Percentiles rank a stretch among this genome's conserved stretches.
These are phyloP conservation scores for Rugosomyces carneus DNA, from an alignment of 1,284 basidiomycete species.

Conservation along the genomic window DNA sequence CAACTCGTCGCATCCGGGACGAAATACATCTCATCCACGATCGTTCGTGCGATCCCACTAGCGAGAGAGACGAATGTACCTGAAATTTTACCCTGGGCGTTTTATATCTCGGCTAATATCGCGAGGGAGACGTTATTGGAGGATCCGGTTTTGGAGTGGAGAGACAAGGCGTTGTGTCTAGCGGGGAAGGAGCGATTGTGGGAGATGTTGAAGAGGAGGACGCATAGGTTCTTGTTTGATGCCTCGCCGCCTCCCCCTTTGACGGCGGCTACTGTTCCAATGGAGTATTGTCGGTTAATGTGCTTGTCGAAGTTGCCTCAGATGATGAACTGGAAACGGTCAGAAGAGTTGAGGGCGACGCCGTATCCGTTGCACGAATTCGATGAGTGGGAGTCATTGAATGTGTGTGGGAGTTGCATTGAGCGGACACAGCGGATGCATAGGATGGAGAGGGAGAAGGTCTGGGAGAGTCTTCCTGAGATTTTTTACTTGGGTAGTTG, in stretches of 20 bases:
- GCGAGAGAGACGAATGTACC: slow-evolving; percentile 31
- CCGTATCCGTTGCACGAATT: slow-evolving; percentile 32
- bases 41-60: slow-evolving; percentile 33
- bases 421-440: slow-evolving; percentile 23
- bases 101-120: slow-evolving; percentile 35
- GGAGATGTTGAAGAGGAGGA: slow-evolving; percentile 28
- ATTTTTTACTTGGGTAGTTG: slow-evolving; percentile 31
- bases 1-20: slow-evolving; percentile 27
- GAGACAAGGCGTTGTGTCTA: slow-evolving; percentile 32
- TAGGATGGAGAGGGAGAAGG: slow-evolving; percentile 26
- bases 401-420: slow-evolving; percentile 27
- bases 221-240: slow-evolving; percentile 30
- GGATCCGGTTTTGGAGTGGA: slow-evolving; percentile 29
- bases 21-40: slow-evolving; percentile 27
- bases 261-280: too few species aligned
- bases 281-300: slow-evolving; percentile 19
- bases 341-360: slow-evolving; percentile 24
- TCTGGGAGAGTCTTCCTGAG: slow-evolving; percentile 29
- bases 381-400: slow-evolving; percentile 25
- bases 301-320: slow-evolving; percentile 17
- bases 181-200: slow-evolving; percentile 31
- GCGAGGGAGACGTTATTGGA: slow-evolving; percentile 25
- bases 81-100: slow-evolving; percentile 35
- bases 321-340: slow-evolving; percentile 21
- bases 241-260: too few species aligned